Percentiles rank a stretch among this genome's conserved stretches.
phyloP scores from a whole-genome alignment of 805 yeast species.

The Danielia reshetovae region DNA sequence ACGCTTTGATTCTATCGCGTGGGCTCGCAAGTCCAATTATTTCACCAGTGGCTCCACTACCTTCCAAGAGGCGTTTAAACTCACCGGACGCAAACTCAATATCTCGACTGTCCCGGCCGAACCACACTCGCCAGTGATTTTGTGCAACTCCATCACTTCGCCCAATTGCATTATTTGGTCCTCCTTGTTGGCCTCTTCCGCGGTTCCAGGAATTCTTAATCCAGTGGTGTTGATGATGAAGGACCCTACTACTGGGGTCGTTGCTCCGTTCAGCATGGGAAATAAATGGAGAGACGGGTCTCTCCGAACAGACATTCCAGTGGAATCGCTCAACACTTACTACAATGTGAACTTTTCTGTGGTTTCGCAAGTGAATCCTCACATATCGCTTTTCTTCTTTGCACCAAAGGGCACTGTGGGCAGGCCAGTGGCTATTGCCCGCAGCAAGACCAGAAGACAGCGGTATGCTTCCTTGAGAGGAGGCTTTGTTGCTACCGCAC shows the following conservation, averaged over 20 bases:
- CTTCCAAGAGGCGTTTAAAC: slow-evolving; percentile 61
- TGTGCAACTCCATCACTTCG: slow-evolving; percentile 72
- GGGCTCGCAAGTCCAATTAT: slow-evolving; percentile 69
- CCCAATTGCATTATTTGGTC: slow-evolving; percentile 85
- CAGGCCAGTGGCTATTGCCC: slow-evolving; percentile 59
- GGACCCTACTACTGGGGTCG: slow-evolving; percentile 28
- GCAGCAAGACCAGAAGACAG: slow-evolving; percentile 35
- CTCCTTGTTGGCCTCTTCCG: slow-evolving; percentile 68
- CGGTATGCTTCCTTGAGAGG: slow-evolving; percentile 54
- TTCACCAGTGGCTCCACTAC: slow-evolving; percentile 73
- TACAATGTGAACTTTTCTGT: slow-evolving; percentile 73
- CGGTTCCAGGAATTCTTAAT: slow-evolving; percentile 77
- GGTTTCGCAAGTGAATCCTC: slow-evolving; percentile 83
- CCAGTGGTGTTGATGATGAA: slow-evolving; percentile 81
- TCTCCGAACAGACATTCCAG: slow-evolving; percentile 72
- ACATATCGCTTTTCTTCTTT: slow-evolving; percentile 68
- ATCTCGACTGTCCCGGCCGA: slow-evolving; percentile 79
- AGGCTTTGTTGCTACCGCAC: slow-evolving; percentile 69
- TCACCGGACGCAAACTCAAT: slow-evolving; percentile 69
- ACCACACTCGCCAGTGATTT: slow-evolving; percentile 74
- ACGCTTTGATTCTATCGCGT: slow-evolving; percentile 65
- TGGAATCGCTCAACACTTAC: slow-evolving; percentile 67
- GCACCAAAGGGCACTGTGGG: slow-evolving; percentile 82
- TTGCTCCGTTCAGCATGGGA: slow-evolving; percentile 70
- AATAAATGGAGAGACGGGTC: slow-evolving; percentile 79